A percentile compares a stretch with the other conserved stretches of the same genome.
phyloP scores from a whole-genome alignment of 2,329 filamentous ascomycete genomes.

The Emydomyces testavorans region DNA sequence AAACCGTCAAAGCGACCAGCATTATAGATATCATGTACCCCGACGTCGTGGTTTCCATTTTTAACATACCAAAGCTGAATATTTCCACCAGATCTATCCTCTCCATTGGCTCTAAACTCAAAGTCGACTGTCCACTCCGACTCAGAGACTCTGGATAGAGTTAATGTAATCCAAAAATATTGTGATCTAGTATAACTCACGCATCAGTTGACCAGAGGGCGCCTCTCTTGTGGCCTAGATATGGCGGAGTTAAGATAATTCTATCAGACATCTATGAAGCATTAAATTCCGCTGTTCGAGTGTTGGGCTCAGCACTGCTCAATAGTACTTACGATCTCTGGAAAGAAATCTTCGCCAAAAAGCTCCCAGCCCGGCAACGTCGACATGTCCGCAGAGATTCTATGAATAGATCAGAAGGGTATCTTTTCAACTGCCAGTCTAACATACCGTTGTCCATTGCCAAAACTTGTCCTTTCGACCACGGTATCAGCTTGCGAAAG shows the following conservation, averaged over 20 bases:
- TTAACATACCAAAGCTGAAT: constrained; percentile 85
- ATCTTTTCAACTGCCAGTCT: not conserved
- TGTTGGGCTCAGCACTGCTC: no score
- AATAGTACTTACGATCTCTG: constrained; percentile 38
- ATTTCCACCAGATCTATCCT: constrained; percentile 76
- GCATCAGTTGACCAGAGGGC: constrained; percentile 64
- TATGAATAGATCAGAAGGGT: constrained; percentile 23
- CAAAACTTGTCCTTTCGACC: constrained; percentile 66
- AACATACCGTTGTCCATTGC: constrained; percentile 51
- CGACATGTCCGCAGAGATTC: constrained; percentile 48
- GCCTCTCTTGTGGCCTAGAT: constrained; percentile 73
- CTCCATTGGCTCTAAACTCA: constrained; percentile 76
- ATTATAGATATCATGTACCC: constrained; percentile 70
- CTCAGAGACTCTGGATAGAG: constrained; percentile 32
- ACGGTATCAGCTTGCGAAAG: constrained; percentile 52
- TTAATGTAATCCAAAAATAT: not conserved
- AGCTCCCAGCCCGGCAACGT: constrained; percentile 47
- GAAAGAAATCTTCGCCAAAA: constrained; percentile 44
- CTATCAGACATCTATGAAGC: constrained; percentile 61
- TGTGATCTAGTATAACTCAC: constrained; percentile 24
- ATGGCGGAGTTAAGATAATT: constrained; percentile 78
- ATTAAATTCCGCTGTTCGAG: not conserved
- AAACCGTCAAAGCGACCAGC: constrained; percentile 80
- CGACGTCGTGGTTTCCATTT: constrained; percentile 54
- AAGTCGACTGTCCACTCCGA: constrained; percentile 72